Base-by-base conservation (phyloP, 495 filamentous ascomycete species). In the Hypoxylon subgilvum region DNA sequence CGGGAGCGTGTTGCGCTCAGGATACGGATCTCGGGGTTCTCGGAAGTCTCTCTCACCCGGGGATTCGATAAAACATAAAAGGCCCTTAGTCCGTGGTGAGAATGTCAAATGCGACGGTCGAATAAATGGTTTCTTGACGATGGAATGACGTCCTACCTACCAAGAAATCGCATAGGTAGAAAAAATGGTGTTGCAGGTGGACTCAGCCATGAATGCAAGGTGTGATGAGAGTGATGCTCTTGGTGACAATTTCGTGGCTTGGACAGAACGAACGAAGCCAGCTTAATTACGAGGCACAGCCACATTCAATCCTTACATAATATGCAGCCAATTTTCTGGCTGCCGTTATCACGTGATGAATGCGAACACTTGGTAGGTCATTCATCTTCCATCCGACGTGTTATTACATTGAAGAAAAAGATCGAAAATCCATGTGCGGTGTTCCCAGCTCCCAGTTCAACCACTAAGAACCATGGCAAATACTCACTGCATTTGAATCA, bases 201-300 rank as follows among this genome's bases (percentile, higher is more conserved):
- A 23, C 47, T 58, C 14, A 46, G 40, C 55, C 55, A 53, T 62
- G n/a, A n/a, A n/a, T n/a, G n/a, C n/a, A n/a, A n/a, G n/a, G n/a
- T n/a, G n/a, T n/a, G n/a, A n/a, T n/a, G n/a, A n/a, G 34, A 51
- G 34, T 46, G 31, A 42, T 48, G 47, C 25, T 19, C 17, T 14
- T 30, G 22, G 34, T 22, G 32, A 18, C 22, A 21, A 45, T 40
- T 63, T 52, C 47, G 60, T 63, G 60, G 60, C 60, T 63, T 63
- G 43, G 52, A 18, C 13, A 34, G 19, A 13, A 46, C 28, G 47
- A 47, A 41, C n/a, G n/a, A n/a, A 43, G 35, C 46, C 54, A 41
- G 46, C 32, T 39, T 35, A 44, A 52, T 52, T 19, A 9, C 21
- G n/a, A 27, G 18, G 32, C 60, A 38, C 60, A 57, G 60, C 60